Conservation (phyloP, 257 asterid species). For the Henckelia pumila region DNA sequence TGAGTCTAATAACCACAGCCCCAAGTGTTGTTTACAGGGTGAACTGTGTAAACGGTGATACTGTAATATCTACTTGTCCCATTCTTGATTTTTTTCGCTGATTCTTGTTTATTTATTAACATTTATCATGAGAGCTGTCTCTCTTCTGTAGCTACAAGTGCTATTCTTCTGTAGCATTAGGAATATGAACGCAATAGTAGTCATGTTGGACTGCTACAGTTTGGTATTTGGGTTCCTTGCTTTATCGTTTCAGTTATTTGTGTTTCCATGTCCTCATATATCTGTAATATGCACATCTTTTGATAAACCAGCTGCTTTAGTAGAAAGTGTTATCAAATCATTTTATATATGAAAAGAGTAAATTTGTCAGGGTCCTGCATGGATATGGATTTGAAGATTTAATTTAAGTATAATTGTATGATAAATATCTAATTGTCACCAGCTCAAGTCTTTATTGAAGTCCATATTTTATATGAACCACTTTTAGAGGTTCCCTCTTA, state of each 20-base stretch:
- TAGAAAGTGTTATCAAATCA: background rate
- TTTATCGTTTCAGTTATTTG: background rate
- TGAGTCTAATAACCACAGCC: slow-evolving; percentile 89
- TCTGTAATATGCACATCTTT: slow-evolving; percentile 14
- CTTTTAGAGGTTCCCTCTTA: slow-evolving; percentile 9
- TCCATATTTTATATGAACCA: background rate
- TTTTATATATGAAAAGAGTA: background rate
- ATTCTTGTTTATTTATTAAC: slow-evolving; percentile 13
- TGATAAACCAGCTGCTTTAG: background rate
- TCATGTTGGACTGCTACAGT: background rate
- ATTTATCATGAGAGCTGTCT: background rate
- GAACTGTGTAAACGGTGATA: slow-evolving; percentile 68
- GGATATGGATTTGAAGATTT: background rate
- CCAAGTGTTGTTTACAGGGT: slow-evolving; percentile 96
- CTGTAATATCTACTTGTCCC: slow-evolving; percentile 63
- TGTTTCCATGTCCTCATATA: slow-evolving; percentile 10
- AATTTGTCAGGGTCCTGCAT: background rate
- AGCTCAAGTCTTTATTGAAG: no score
- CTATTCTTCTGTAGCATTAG: slow-evolving; percentile 10
- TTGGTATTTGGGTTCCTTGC: slow-evolving; percentile 7
- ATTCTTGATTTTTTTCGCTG: slow-evolving; percentile 22
- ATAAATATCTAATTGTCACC: no score
- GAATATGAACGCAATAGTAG: background rate
- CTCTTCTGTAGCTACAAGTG: slow-evolving; percentile 11
- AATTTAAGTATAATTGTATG: background rate